phyloP scores from a whole-genome alignment of 495 filamentous ascomycete species.

The Zalerion maritima region DNA sequence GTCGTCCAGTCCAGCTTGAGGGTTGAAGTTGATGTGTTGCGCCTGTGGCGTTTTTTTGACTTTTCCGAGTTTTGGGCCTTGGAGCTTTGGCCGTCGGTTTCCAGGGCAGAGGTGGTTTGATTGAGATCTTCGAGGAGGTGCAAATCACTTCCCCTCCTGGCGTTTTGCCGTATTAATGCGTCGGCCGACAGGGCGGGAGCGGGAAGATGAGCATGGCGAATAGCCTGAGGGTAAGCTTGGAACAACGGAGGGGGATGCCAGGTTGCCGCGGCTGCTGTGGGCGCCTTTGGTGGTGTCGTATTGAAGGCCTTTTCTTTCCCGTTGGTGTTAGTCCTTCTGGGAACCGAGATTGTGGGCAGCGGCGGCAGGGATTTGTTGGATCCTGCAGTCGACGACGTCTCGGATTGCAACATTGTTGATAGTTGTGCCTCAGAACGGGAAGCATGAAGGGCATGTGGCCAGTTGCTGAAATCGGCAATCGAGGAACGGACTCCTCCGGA shows the following conservation, averaged over 20 bases:
- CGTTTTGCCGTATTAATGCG: conserved; percentile 47
- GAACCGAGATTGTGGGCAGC: conserved; percentile 1
- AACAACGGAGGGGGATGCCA: conserved; percentile 80
- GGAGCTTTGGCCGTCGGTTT: conserved; percentile 10
- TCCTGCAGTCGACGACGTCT: conserved; percentile 4
- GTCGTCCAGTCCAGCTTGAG: conserved; percentile 60
- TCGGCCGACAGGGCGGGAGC: conserved; percentile 38
- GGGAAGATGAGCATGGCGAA: conserved; percentile 37
- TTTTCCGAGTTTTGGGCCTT: conserved; percentile 20
- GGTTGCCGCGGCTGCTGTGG: conserved; percentile 16
- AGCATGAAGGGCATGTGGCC: conserved; percentile 22
- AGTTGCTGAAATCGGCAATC: conserved; percentile 26
- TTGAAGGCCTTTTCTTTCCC: conserved; percentile 8
- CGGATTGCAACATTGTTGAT: conserved; percentile 7
- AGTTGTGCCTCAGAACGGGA: conserved; percentile 27
- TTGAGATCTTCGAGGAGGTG: conserved; percentile 28
- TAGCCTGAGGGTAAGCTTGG: conserved; percentile 79
- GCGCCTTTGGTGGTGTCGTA: conserved; percentile 4
- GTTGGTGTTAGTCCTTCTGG: conserved; percentile 1
- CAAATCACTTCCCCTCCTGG: conserved; percentile 29
- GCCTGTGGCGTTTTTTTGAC: conserved; percentile 30
- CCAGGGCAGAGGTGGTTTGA: conserved; percentile 14
- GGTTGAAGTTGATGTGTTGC: conserved; percentile 42
- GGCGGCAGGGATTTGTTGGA: conserved; percentile 1
- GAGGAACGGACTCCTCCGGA: conserved; percentile 26